Percentiles rank a stretch among this genome's conserved stretches.
These are phyloP conservation scores for Microbotryomycetes sp. DNA, from an alignment of 1,284 basidiomycete species.

Conservation along the genomic window DNA sequence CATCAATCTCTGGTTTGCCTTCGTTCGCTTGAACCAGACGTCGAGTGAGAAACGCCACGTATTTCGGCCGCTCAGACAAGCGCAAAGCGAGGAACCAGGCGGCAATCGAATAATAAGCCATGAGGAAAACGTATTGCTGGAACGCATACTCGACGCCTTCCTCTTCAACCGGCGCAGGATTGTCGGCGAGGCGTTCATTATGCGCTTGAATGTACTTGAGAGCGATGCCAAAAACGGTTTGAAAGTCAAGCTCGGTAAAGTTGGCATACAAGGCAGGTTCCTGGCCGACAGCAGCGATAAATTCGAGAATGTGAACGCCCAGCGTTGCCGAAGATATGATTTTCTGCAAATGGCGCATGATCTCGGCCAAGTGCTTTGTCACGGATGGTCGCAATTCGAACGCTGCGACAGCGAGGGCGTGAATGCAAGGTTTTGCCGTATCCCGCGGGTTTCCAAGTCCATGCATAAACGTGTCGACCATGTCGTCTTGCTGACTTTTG, in stretches of 20 bases:
- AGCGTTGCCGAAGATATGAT: conserved; percentile 92
- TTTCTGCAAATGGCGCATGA: conserved; percentile 81
- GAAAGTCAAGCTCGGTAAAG: conserved; percentile 87
- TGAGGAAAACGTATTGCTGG: conserved; percentile 87
- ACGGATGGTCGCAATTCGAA: conserved; percentile 83
- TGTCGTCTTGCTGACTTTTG: conserved; percentile 52
- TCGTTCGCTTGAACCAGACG: conserved; percentile 85
- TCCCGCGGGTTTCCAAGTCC: conserved; percentile 67
- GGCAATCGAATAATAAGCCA: conserved; percentile 90
- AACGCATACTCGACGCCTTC: conserved; percentile 64
- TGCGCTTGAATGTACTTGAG: conserved; percentile 91
- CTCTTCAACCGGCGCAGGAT: conserved; percentile 44
- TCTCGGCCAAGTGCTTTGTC: conserved; percentile 68
- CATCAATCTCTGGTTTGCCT: conserved; percentile 65
- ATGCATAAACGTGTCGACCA: conserved; percentile 75
- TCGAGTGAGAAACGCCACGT: conserved; percentile 79
- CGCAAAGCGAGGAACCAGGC: conserved; percentile 90
- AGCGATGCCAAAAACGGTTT: conserved; percentile 90
- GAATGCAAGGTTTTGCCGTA: conserved; percentile 87
- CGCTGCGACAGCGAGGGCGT: conserved; percentile 78
- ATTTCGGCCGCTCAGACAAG: conserved; percentile 71
- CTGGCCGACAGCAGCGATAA: conserved; percentile 81
- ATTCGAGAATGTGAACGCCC: conserved; percentile 91
- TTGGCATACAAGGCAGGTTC: conserved; percentile 74
- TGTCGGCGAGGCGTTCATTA: conserved; percentile 46